A percentile compares a stretch with the other conserved stretches of the same genome.
These are phyloP conservation scores for Raddia distichophylla DNA, from an alignment of 176 grass and related monocot genomes.

Conservation along the genomic window DNA sequence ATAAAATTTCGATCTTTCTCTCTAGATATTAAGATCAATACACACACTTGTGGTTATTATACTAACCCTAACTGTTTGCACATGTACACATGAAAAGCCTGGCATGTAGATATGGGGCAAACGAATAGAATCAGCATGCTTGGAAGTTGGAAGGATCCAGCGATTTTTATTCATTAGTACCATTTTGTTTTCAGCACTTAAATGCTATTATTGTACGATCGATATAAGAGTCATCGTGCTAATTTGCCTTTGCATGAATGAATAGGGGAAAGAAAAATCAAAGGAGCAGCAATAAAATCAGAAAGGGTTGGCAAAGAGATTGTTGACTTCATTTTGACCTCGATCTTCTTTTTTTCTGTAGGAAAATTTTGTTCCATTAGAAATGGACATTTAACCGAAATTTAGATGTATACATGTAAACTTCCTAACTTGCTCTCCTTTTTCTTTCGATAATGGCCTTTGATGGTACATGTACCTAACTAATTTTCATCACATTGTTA, in stretches of 20 bases:
- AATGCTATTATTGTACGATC: no score
- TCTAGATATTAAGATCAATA: neutral
- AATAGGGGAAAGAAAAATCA: no score
- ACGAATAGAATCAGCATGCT: slow-evolving; percentile 4
- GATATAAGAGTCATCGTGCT: no score
- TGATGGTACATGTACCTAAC: slow-evolving; percentile 19
- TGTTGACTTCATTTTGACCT: no score
- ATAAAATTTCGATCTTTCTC: neutral
- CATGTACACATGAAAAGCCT: neutral
- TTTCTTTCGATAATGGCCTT: neutral
- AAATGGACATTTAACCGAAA: slow-evolving; percentile 27
- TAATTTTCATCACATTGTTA: neutral
- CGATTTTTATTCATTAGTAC: neutral
- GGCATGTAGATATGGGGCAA: neutral
- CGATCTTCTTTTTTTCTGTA: no score
- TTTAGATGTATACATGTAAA: neutral
- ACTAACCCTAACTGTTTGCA: neutral
- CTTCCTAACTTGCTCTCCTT: neutral
- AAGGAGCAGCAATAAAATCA: no score
- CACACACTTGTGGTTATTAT: slow-evolving; percentile 10
- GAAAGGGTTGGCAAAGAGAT: no score
- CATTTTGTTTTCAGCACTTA: neutral
- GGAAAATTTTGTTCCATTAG: neutral
- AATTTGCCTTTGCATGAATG: no score
- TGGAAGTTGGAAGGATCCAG: slow-evolving; percentile 49